Evolutionary conservation across 306 rosid genomes (phyloP).

Genomic region (Cyamopsis tetragonoloba): DNA sequence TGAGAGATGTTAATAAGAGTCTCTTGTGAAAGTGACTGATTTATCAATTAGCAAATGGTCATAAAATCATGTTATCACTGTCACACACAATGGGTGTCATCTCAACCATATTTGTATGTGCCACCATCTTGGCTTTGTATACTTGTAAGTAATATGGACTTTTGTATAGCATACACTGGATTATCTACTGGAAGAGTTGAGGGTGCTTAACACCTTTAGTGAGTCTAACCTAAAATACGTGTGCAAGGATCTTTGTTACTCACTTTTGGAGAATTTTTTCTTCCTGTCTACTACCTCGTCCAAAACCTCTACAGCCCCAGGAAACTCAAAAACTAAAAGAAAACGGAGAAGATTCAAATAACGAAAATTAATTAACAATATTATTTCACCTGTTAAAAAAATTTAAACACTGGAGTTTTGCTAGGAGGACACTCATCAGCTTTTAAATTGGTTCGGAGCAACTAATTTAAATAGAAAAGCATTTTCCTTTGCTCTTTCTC

Average conservation of each 20-base stretch:
- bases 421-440: background rate
- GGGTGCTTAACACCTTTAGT: slow-evolving; percentile 23
- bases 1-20: slow-evolving; percentile 4
- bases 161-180: slow-evolving; percentile 34
- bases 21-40: slow-evolving; percentile 20
- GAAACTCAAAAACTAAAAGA: background rate
- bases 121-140: slow-evolving; percentile 24
- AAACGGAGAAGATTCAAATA: background rate
- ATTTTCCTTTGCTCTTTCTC: no score
- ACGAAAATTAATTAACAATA: background rate
- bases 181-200: slow-evolving; percentile 15
- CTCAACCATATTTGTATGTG: slow-evolving; percentile 17
- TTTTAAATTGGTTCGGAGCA: no score
- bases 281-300: background rate
- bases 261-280: background rate
- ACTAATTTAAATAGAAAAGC: no score
- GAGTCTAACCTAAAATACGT: slow-evolving; percentile 22
- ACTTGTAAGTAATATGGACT: slow-evolving; percentile 36
- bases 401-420: background rate
- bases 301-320: background rate
- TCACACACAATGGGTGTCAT: slow-evolving; percentile 17
- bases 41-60: slow-evolving; percentile 13
- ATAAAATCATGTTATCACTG: slow-evolving; percentile 23
- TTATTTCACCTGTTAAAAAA: background rate
- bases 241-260: slow-evolving; percentile 1